Conservation (phyloP, 192 early-diverging fungal species). For the Coemansia aciculifera region DNA sequence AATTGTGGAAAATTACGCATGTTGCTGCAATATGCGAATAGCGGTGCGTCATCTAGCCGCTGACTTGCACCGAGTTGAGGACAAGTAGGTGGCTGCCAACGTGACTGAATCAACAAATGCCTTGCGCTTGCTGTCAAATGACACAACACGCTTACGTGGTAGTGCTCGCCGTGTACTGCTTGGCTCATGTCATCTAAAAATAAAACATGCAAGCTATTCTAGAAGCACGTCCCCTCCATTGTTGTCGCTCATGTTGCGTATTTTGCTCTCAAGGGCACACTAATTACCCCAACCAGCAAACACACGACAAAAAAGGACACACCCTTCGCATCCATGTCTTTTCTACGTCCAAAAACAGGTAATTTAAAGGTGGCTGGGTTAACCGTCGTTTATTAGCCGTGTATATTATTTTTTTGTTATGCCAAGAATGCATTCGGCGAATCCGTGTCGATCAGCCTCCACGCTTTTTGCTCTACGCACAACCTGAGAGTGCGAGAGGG, state of each 20-base stretch:
- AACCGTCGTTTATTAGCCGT: slow-evolving; percentile 4
- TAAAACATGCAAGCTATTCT: slow-evolving; percentile 4
- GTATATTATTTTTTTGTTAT: background rate
- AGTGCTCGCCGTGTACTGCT: background rate
- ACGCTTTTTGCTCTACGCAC: background rate
- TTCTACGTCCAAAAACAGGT: slow-evolving; percentile 6
- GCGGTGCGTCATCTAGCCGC: background rate
- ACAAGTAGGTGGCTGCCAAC: background rate
- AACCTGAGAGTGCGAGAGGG: background rate
- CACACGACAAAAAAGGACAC: background rate
- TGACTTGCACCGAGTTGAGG: slow-evolving; percentile 10
- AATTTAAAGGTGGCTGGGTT: slow-evolving; percentile 11
- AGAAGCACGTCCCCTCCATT: background rate
- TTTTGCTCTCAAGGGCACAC: background rate
- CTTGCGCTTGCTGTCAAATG: slow-evolving; percentile 2
- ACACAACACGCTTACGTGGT: slow-evolving; percentile 10
- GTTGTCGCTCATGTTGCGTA: background rate
- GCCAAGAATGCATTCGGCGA: background rate
- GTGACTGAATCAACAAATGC: background rate
- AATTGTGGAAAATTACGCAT: slow-evolving; percentile 6
- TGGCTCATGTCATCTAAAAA: background rate
- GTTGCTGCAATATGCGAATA: slow-evolving; percentile 7
- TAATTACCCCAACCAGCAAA: slow-evolving; percentile 6
- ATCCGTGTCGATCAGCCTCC: slow-evolving; percentile 5
- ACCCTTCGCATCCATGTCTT: background rate